These are phyloP conservation scores for Physcomitrellopsis africana DNA, from an alignment of 225 moss, liverwort and hornwort genomes.

Conservation along the genomic window DNA sequence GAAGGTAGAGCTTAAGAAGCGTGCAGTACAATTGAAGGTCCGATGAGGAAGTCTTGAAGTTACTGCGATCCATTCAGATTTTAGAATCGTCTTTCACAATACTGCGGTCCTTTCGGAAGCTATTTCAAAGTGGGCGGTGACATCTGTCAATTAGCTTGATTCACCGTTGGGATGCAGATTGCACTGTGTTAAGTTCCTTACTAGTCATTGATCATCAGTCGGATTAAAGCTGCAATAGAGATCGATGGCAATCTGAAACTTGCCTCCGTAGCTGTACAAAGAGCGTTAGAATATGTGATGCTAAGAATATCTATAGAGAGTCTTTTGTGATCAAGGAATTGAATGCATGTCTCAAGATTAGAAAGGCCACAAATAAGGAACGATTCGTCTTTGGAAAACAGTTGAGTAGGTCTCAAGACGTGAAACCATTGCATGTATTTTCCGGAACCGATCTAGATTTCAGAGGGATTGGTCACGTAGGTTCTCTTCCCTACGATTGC, in stretches of 20 bases:
- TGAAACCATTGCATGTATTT: too few relatives aligned
- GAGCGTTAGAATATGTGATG: neutral
- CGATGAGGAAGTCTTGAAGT: constrained; percentile 20
- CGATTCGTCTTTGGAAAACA: too few relatives aligned
- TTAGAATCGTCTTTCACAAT: constrained; percentile 23
- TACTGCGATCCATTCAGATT: neutral
- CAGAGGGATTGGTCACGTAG: too few relatives aligned
- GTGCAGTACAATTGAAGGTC: constrained; percentile 8
- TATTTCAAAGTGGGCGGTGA: constrained; percentile 18
- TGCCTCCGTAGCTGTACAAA: too few relatives aligned
- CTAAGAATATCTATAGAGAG: neutral
- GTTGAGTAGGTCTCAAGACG: too few relatives aligned
- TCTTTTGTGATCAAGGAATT: neutral
- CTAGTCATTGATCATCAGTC: constrained; percentile 19
- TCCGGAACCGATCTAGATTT: too few relatives aligned
- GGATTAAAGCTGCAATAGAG: too few relatives aligned
- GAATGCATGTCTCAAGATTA: neutral
- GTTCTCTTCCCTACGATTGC: too few relatives aligned
- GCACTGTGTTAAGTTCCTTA: neutral
- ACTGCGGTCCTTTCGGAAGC: neutral
- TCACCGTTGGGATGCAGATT: neutral
- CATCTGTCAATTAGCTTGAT: constrained; percentile 1
- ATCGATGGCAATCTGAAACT: too few relatives aligned
- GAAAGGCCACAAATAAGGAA: too few relatives aligned
- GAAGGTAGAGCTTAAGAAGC: neutral